Evolutionary conservation across 305 asterid genomes (phyloP), one percentile per base, ranked within the genome.

Genomic region (Fraxinus dipetala): DNA sequence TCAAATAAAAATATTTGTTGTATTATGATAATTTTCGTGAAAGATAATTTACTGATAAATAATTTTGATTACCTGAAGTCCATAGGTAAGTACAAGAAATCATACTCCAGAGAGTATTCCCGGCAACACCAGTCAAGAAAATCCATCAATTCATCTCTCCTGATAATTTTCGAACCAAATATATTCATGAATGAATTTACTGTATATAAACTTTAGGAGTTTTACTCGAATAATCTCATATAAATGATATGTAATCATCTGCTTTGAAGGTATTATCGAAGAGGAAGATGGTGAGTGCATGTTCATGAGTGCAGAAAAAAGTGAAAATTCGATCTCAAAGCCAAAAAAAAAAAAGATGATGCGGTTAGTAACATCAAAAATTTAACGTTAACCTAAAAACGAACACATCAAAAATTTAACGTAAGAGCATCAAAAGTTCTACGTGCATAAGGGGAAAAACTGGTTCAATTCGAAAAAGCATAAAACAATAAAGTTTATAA

Each of bases 81-180:
- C 80, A 89, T 81, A 0, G 94, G 94, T 0, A 91, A 76, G 56
- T 91, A 91, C 8, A 91, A 9, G 26, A 91, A 88, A 77, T 91
- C 94, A 56, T 88, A 91, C 79, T 77, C 92, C 36, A 91, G 32
- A 2, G 80, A n/a, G 81, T 88, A 31, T 0, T 0, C 5, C 59
- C 43, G 75, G 85, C 89, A 89, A 30, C 18, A 54, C 0, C 14
- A 7, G 40, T 91, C 94, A 2, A 91, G 76, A 69, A 88, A 88
- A 8, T 80, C 35, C 5, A 91, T 78, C 89, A 91, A 81, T 3
- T 76, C 81, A 18, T 78, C 78, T 73, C 92, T 87, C 89, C 92
- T 90, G 84, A 4, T 20, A 65, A 28, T 38, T 16, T 56, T 18
- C 5, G 14, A 14, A 48, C 6, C 18, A 48, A 20, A 45, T 45